phyloP scores from a whole-genome alignment of 2,329 filamentous ascomycete genomes.

The Zasmidium citrigriseum region DNA sequence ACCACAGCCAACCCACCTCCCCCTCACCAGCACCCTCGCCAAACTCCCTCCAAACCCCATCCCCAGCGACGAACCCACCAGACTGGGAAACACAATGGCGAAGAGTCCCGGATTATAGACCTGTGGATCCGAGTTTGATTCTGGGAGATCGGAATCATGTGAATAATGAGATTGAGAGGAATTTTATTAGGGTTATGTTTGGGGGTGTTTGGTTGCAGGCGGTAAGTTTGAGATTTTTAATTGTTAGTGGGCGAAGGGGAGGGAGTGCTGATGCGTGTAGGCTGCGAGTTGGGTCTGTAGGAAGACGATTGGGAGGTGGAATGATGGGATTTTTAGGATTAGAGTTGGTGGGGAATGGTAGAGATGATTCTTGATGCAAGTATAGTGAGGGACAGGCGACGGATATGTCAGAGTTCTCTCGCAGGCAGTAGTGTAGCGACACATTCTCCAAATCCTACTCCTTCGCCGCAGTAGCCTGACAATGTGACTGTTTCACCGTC shows the following conservation, averaged over 20 bases:
- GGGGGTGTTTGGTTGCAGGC: conserved; percentile 44
- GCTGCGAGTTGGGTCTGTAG: conserved; percentile 51
- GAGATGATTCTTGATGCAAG: not conserved
- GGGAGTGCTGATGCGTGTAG: conserved; percentile 26
- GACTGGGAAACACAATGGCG: conserved; percentile 52
- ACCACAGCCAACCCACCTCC: conserved; percentile 37
- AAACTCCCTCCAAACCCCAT: conserved; percentile 32
- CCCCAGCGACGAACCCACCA: conserved; percentile 31
- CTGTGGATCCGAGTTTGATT: conserved; percentile 44
- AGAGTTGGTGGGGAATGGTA: conserved; percentile 55
- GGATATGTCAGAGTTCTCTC: conserved; percentile 10
- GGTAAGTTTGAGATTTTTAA: conserved; percentile 40
- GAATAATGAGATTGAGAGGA: conserved; percentile 45
- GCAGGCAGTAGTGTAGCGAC: conserved; percentile 38
- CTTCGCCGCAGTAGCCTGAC: conserved; percentile 38
- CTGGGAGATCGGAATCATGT: conserved; percentile 48
- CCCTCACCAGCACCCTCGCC: conserved; percentile 30
- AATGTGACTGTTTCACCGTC: conserved; percentile 44
- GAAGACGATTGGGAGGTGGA: conserved; percentile 51
- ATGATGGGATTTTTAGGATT: conserved; percentile 53
- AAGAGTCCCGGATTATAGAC: conserved; percentile 51
- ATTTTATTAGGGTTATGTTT: conserved; percentile 55
- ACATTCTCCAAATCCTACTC: conserved; percentile 45
- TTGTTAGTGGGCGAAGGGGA: not conserved
- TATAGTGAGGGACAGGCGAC: too few relatives aligned